Evolutionary conservation across 1,284 basidiomycete genomes (phyloP), one percentile per base, ranked within the genome.

Genomic region (Puccinia polysora): DNA sequence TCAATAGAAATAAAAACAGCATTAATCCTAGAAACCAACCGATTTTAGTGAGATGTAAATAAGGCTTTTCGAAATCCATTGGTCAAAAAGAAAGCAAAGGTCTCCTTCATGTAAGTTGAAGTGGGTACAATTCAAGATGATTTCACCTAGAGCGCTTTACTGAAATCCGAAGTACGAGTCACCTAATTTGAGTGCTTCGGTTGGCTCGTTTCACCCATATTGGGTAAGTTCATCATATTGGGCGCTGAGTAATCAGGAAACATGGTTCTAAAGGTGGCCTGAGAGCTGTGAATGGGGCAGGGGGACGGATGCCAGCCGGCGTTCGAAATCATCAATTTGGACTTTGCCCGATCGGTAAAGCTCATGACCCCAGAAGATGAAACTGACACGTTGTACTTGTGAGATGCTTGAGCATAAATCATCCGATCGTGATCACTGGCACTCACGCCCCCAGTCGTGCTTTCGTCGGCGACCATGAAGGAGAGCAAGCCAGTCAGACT

Each of bases 401-500:
- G 45, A 2, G 60, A 63, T 20, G 1, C 23, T 18, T 2, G 6
- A n/a, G 60, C 60, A 8, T 10, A 36, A 2, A 20, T n/a, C 14
- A 2, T 32, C 4, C 60, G 60, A n/a, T 2, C 28, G 8, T 1
- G 2, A 32, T 25, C 14, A 15, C 4, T 32, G 6, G 14, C 45
- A n/a, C n/a, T 14, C 40, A 63, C 15, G 12, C 43, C 60, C 8
- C 60, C 60, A 15, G 60, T 63, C 1, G 60, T 43, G 25, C 34
- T 12, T 10, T 63, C 60, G n/a, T 63, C 60, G 5, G 60, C 30
- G 28, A 65, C 49, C 64, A 65, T 65, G 40, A 65, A 65, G 8
- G 64, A 65, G 36, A 65, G 64, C 23, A 65, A 65, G 25, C 64
- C 64, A 45, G 64, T 65, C 15, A 65, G 50, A 52, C 49, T 65